Conservation (phyloP, 2,329 filamentous ascomycete genomes). For the Aspergillus clavatus region DNA sequence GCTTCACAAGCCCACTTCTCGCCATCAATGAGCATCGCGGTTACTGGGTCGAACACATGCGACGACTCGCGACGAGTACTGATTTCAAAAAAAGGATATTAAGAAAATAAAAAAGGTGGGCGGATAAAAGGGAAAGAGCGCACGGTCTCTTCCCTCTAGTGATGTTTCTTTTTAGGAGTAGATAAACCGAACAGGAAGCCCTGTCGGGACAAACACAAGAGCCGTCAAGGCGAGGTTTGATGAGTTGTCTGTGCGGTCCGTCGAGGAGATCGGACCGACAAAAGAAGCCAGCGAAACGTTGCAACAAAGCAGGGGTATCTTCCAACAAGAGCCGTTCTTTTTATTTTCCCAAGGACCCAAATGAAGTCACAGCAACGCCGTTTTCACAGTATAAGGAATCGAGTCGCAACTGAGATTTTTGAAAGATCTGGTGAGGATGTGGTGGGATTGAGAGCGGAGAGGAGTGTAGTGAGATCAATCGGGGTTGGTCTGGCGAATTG, state of each 20-base stretch:
- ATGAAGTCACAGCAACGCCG: conserved; percentile 20
- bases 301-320: conserved; percentile 35
- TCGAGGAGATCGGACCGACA: conserved; percentile 24
- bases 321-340: too few species aligned
- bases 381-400: conserved; percentile 19
- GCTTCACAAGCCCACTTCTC: conserved; percentile 98
- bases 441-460: conserved; percentile 11
- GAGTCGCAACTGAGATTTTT: conserved; percentile 17
- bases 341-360: conserved; percentile 23
- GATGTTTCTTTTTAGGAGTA: conserved; percentile 5
- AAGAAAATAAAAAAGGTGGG: too few species aligned
- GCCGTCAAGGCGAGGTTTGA: conserved; percentile 31
- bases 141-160: conserved; percentile 9
- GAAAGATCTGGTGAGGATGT: too few species aligned
- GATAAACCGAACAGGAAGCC: conserved; percentile 19
- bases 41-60: conserved; percentile 38
- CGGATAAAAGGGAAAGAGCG: conserved; percentile 8
- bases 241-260: conserved; percentile 23
- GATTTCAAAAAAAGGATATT: too few species aligned
- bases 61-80: conserved; percentile 31
- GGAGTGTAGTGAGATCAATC: conserved; percentile 8
- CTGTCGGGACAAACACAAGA: conserved; percentile 20
- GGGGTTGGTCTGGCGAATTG: conserved; percentile 1
- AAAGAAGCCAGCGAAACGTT: conserved; percentile 23
- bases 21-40: conserved; percentile 76